phyloP scores from a whole-genome alignment of 495 filamentous ascomycete genomes.

The Mytilinidion resinicola region DNA sequence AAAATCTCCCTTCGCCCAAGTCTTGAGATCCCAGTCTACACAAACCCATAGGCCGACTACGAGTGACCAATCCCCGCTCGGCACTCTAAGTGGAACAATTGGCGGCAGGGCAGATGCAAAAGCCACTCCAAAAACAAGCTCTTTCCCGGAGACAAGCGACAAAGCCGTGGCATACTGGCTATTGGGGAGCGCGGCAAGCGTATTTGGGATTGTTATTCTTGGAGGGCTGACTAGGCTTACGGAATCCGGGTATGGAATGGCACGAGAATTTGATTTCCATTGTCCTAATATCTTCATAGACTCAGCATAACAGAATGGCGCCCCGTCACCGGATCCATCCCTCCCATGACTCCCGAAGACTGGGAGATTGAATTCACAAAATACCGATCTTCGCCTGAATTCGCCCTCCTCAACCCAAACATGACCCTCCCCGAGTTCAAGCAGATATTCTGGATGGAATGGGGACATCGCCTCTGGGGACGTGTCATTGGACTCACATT shows the following conservation, averaged over 20 bases:
- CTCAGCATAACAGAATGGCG: constrained; percentile 99
- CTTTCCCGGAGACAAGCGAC: constrained; percentile 66
- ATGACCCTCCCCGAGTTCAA: constrained; percentile 94
- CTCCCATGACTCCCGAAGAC: constrained; percentile 64
- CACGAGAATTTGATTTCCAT: background rate
- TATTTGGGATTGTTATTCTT: constrained; percentile 95
- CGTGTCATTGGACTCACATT: constrained; percentile 85
- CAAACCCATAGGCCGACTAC: background rate
- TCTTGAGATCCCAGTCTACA: constrained; percentile 29
- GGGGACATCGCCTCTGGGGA: constrained; percentile 95
- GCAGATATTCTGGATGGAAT: constrained; percentile 99
- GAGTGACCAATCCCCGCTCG: constrained; percentile 17
- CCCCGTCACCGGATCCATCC: constrained; percentile 89
- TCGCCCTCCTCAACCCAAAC: constrained; percentile 77
- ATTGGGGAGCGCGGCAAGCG: constrained; percentile 78
- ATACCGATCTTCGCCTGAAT: constrained; percentile 87
- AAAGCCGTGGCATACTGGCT: constrained; percentile 87
- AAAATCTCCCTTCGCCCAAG: constrained; percentile 27
- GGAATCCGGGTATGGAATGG: constrained; percentile 72
- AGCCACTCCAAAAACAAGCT: constrained; percentile 13
- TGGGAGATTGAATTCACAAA: constrained; percentile 91
- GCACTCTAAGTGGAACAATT: constrained; percentile 23
- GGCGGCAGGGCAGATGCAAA: background rate
- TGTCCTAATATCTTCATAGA: constrained; percentile 43
- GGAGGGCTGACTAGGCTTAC: constrained; percentile 89